A percentile compares a stretch with the other conserved stretches of the same genome.
phyloP scores from a whole-genome alignment of 2,329 filamentous ascomycete genomes.

The Rutstroemia sp. region DNA sequence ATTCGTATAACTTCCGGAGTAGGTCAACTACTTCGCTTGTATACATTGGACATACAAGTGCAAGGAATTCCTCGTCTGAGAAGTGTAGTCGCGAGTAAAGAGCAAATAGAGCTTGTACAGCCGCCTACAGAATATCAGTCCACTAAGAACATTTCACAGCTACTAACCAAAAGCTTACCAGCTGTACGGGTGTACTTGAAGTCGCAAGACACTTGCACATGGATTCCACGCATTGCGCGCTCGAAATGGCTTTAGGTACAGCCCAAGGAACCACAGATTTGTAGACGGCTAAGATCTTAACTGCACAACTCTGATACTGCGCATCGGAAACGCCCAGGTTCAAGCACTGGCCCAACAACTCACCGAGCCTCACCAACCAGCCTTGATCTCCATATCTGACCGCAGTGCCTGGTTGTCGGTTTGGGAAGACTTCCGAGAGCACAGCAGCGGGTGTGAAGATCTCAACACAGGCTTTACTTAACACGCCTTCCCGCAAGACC shows the following conservation, averaged over 20 bases:
- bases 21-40: conserved; percentile 62
- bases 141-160: background rate
- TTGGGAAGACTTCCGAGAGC: conserved; percentile 67
- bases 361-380: conserved; percentile 74
- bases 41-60: conserved; percentile 74
- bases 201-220: conserved; percentile 66
- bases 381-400: conserved; percentile 76
- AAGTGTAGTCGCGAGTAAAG: conserved; percentile 71
- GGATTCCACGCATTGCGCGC: conserved; percentile 60
- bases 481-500: conserved; percentile 69
- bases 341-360: conserved; percentile 67
- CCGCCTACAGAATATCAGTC: conserved; percentile 44
- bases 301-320: conserved; percentile 60
- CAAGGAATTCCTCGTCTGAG: conserved; percentile 68
- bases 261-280: conserved; percentile 81
- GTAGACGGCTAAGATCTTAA: conserved; percentile 71
- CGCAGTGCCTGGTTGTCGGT: conserved; percentile 53
- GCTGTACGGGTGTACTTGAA: conserved; percentile 63
- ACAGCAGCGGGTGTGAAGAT: conserved; percentile 79
- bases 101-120: conserved; percentile 76
- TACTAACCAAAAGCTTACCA: conserved; percentile 44
- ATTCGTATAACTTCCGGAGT: conserved; percentile 67
- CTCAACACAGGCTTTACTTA: conserved; percentile 87
- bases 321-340: conserved; percentile 56
- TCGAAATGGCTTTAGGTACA: conserved; percentile 71